phyloP scores from a whole-genome alignment of 768 basidiomycete genomes.

The Boletus speciosus region DNA sequence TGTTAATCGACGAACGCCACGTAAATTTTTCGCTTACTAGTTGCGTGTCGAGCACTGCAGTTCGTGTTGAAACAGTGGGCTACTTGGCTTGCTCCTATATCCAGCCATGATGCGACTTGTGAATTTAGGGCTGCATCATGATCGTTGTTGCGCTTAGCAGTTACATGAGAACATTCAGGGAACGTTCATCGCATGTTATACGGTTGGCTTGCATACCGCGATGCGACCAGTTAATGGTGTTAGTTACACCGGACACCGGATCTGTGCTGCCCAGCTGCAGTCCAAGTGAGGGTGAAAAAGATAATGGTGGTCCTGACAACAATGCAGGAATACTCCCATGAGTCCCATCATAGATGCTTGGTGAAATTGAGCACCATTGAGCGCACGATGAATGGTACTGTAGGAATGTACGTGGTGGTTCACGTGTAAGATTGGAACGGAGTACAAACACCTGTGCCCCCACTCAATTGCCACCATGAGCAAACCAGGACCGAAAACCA shows the following conservation, averaged over 20 bases:
- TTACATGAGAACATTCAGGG: neutral
- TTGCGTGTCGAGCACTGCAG: slow-evolving; percentile 1
- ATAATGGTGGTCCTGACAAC: too few species aligned
- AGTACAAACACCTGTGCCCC: neutral
- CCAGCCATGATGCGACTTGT: neutral
- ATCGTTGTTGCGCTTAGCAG: neutral
- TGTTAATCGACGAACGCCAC: neutral
- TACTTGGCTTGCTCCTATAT: slow-evolving; percentile 4
- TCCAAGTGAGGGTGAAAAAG: too few species aligned
- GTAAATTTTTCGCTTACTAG: neutral
- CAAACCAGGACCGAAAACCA: slow-evolving; percentile 47
- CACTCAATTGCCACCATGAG: slow-evolving; percentile 22
- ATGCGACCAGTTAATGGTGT: too few species aligned
- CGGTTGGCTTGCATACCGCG: too few species aligned
- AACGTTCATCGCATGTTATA: neutral
- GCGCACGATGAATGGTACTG: neutral
- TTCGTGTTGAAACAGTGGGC: neutral
- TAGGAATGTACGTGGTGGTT: too few species aligned
- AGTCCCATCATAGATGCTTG: neutral
- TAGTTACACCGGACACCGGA: too few species aligned
- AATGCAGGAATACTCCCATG: neutral
- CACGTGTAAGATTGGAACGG: neutral
- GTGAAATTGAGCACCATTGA: neutral
- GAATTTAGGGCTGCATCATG: neutral
- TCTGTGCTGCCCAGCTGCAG: too few species aligned